Conservation (phyloP, 345 rosid species). For the Sapria himalayana region DNA sequence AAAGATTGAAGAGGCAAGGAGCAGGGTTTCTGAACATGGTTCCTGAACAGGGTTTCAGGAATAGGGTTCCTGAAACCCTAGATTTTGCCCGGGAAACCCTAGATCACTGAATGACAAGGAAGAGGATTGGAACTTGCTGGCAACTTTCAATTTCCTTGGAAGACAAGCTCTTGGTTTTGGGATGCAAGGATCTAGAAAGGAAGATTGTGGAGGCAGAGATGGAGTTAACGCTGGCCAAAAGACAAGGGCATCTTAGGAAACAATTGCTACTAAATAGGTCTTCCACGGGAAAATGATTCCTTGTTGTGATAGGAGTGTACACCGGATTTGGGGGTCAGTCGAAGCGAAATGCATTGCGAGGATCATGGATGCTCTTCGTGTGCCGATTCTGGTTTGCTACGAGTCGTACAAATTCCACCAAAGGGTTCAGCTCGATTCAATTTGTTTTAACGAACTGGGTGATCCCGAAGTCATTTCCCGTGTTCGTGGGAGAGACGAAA, state of each 20-base stretch:
- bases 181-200: constrained; percentile 65
- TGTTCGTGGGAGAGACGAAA: constrained; percentile 46
- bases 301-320: constrained; percentile 84
- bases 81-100: no score
- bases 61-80: no score
- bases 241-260: constrained; percentile 59
- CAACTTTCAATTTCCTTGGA: no score
- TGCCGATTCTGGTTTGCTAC: constrained; percentile 85
- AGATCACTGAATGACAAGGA: no score
- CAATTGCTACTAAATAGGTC: constrained; percentile 22
- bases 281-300: constrained; percentile 33
- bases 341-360: constrained; percentile 59
- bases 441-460: constrained; percentile 89
- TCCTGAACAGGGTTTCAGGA: no score
- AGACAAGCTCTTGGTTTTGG: no score
- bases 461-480: constrained; percentile 72
- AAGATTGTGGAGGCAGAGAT: constrained; percentile 78
- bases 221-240: constrained; percentile 87
- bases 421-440: constrained; percentile 90
- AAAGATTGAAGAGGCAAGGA: no score
- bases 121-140: no score
- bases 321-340: constrained; percentile 81
- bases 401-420: constrained; percentile 94
- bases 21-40: no score
- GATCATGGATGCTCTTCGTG: constrained; percentile 82